A percentile compares a stretch with the other conserved stretches of the same genome.
Conservation (phyloP, 371 early-diverging fungal genomes). For the Dentiscutata heterogama region DNA sequence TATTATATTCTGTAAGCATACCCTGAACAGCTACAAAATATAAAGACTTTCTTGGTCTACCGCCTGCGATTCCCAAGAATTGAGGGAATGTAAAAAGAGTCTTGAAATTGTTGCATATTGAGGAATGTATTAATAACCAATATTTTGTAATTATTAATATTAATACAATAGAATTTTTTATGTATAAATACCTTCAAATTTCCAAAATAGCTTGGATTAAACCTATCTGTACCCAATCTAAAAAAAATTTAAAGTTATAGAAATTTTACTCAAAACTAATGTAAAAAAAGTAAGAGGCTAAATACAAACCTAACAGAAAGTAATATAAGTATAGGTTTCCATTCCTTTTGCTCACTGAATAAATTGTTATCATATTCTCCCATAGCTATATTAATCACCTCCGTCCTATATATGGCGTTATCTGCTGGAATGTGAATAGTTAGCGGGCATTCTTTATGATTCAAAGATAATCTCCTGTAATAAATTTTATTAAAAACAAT, state of each 20-base stretch:
- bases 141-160: too few species aligned
- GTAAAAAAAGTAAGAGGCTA: neutral
- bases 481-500: neutral
- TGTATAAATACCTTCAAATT: constrained; percentile 40
- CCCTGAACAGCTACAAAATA: constrained; percentile 93
- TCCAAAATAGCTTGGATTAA: constrained; percentile 35
- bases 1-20: constrained; percentile 36
- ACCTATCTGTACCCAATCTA: constrained; percentile 36
- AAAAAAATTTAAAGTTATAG: neutral
- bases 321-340: constrained; percentile 77
- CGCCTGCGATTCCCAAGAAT: constrained; percentile 94
- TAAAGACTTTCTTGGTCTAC: constrained; percentile 92
- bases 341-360: neutral
- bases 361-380: constrained; percentile 20
- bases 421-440: constrained; percentile 19
- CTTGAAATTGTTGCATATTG: constrained; percentile 49
- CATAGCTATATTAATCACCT: neutral
- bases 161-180: too few species aligned
- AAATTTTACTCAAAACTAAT: neutral
- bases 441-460: constrained; percentile 42
- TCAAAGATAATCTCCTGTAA: constrained; percentile 40
- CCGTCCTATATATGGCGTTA: constrained; percentile 38
- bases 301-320: constrained; percentile 70
- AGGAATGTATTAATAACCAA: neutral
- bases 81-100: constrained; percentile 80